Evolutionary conservation across 768 basidiomycete species (phyloP).

Genomic region (Cyclocybe cylindracea): DNA sequence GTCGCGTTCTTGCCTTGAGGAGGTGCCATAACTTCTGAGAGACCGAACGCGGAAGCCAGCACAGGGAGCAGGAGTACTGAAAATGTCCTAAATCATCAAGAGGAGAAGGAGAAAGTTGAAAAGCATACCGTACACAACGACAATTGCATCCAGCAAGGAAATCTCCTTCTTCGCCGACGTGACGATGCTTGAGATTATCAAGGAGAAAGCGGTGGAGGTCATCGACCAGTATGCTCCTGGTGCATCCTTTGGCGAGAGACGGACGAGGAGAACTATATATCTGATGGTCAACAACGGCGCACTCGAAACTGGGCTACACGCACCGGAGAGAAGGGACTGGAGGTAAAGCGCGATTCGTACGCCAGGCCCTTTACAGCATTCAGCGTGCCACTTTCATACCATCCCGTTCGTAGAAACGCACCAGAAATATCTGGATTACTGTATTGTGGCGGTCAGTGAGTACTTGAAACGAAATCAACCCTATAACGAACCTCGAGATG

Average conservation of each 20-base stretch:
- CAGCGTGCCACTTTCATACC: too few species aligned
- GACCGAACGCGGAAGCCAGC: constrained; percentile 24
- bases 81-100: neutral
- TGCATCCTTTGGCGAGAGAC: constrained; percentile 25
- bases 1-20: constrained; percentile 16
- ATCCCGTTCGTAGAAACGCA: too few species aligned
- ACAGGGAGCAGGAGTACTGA: constrained; percentile 23
- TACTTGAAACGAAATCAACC: too few species aligned
- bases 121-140: constrained; percentile 23
- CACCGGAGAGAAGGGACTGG: constrained; percentile 24
- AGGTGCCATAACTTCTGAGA: constrained; percentile 18
- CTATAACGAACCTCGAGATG: too few species aligned
- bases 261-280: constrained; percentile 21
- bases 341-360: constrained; percentile 24
- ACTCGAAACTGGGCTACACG: neutral
- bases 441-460: too few species aligned
- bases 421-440: too few species aligned
- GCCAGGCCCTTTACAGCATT: constrained; percentile 16
- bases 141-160: constrained; percentile 25
- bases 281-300: neutral
- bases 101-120: neutral
- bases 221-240: constrained; percentile 28
- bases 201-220: constrained; percentile 25
- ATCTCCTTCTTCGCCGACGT: constrained; percentile 18
- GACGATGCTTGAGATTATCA: constrained; percentile 25